phyloP scores from a whole-genome alignment of 306 rosid species.

The Cucurbita moschata region DNA sequence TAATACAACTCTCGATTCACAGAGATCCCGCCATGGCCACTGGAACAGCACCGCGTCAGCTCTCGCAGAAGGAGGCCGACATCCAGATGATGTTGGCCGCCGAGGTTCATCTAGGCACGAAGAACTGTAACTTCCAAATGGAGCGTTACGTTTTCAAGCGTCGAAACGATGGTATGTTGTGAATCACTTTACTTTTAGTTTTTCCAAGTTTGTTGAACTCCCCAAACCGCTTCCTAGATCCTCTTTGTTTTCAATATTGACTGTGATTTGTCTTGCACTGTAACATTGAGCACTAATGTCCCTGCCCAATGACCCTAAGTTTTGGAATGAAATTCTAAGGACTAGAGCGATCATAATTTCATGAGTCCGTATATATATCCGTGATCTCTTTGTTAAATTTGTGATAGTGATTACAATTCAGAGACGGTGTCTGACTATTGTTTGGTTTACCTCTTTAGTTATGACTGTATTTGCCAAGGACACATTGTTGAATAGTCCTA shows the following conservation, averaged over 20 bases:
- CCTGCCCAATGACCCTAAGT: not conserved
- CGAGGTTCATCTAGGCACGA: conserved; percentile 79
- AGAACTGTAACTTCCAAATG: conserved; percentile 75
- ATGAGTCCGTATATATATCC: not conserved
- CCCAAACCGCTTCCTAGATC: not conserved
- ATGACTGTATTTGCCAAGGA: not conserved
- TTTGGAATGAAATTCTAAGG: not conserved
- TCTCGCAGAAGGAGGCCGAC: conserved; percentile 68
- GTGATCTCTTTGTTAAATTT: not conserved
- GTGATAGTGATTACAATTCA: not conserved
- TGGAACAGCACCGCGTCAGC: conserved; percentile 30
- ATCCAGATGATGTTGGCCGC: conserved; percentile 85
- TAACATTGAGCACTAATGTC: not conserved
- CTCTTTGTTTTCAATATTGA: not conserved
- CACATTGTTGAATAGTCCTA: not conserved
- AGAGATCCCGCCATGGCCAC: conserved; percentile 31
- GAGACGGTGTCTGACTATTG: not conserved
- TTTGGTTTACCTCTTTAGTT: not conserved
- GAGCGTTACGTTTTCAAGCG: conserved; percentile 89
- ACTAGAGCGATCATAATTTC: not conserved
- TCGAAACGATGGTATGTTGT: conserved; percentile 52
- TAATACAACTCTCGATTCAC: not conserved
- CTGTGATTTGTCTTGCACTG: not conserved
- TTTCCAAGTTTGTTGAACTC: not conserved
- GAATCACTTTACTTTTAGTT: not conserved